Evolutionary conservation across 306 rosid genomes (phyloP), one percentile per base, ranked within the genome.

Genomic region (Pyrus communis): DNA sequence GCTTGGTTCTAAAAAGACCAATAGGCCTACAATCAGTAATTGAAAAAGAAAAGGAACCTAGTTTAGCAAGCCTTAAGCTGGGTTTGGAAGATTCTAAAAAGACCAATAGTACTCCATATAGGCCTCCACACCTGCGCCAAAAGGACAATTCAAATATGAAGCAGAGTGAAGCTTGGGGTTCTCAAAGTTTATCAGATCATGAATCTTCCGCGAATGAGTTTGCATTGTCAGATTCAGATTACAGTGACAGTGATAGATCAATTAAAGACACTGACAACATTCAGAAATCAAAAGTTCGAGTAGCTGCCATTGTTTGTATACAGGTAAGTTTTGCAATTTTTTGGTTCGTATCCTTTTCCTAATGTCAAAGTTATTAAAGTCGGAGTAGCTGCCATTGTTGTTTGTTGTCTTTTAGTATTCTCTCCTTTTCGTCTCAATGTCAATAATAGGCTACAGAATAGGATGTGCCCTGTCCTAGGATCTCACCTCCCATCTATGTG

Each of bases 51-150:
- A 88, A 71, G 83, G 87, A 80, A 60, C 75, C 65, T 75, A 51
- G 67, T 80, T 45, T 67, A 33, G 45, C 22, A 38, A 83, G 71
- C 72, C 79, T 79, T 42, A 75, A 71, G 75, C 79, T 78, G 69
- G 70, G 71, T 81, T 79, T 70, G 81, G 91, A 86, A 75, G 85
- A 87, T 49, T 86, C 81, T 68, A 85, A 82, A 82, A 88, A 62
- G 72, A 77, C 82, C 23, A 75, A 80, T 61, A 55, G 7, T 79
- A 70, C 83, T 78, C 86, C 84, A 64, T 95, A 95, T 81, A 88
- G 91, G 84, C 97, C 97, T 76, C 99, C 99, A 55, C 99, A 95
- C 89, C 82, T 95, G 84, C 99, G 96, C 75, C 87, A 82, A 81
- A 88, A 77, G 78, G 91, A 82, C 57, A 76, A 65, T 77, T 88